These are phyloP conservation scores for Penicillium goetzii DNA, from an alignment of 495 filamentous ascomycete species.

Conservation along the genomic window DNA sequence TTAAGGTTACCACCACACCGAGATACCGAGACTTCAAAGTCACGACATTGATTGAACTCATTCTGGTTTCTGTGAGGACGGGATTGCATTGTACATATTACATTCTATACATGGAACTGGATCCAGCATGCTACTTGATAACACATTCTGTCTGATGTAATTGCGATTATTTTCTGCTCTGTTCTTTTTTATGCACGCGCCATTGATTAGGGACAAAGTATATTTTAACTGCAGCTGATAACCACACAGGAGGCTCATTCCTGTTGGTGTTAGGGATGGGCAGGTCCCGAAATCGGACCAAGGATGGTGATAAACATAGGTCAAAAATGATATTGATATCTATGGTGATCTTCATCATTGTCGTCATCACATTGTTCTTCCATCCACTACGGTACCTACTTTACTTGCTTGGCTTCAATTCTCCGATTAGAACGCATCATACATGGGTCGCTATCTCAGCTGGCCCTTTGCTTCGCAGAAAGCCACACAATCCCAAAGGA, in stretches of 20 bases:
- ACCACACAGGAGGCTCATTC: not conserved
- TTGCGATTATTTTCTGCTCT: not conserved
- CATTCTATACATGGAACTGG: constrained; percentile 15
- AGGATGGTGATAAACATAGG: not conserved
- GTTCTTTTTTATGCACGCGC: not conserved
- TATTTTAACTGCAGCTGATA: not conserved
- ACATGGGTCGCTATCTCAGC: not conserved
- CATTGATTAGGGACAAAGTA: not conserved
- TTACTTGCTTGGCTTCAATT: not conserved
- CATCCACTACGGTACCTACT: not conserved
- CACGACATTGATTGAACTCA: constrained; percentile 13
- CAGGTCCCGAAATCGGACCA: not conserved
- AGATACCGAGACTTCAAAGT: constrained; percentile 6
- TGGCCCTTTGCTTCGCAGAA: not conserved
- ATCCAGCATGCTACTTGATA: constrained; percentile 10
- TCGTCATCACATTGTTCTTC: not conserved
- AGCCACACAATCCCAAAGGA: constrained; percentile 5
- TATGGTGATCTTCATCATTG: not conserved
- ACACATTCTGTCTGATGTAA: not conserved
- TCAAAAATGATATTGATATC: not conserved
- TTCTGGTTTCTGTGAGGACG: constrained; percentile 13
- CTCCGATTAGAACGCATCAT: not conserved
- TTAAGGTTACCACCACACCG: not conserved
- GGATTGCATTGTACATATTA: constrained; percentile 31
- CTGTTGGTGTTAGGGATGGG: not conserved